Percentiles rank a stretch among this genome's conserved stretches.
These are phyloP conservation scores for Neonectria sp. DNA, from an alignment of 2,329 filamentous ascomycete species.

Conservation along the genomic window DNA sequence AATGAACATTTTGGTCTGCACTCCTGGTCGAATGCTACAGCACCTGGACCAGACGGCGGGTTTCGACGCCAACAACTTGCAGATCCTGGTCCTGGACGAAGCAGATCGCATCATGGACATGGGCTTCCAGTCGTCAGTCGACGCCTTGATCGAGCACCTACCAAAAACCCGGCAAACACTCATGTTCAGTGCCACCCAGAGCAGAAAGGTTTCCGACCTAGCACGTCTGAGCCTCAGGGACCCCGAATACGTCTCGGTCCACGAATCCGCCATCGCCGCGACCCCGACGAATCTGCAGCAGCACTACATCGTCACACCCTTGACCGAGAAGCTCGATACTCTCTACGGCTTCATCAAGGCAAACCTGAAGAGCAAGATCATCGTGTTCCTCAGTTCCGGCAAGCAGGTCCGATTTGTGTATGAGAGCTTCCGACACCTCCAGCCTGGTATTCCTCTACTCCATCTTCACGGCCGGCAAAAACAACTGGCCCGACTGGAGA, in stretches of 20 bases:
- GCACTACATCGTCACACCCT: slow-evolving; percentile 88
- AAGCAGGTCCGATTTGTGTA: slow-evolving; percentile 98
- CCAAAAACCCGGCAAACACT: slow-evolving; percentile 90
- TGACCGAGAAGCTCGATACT: slow-evolving; percentile 92
- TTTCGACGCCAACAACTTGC: slow-evolving; percentile 90
- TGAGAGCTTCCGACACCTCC: slow-evolving; percentile 91
- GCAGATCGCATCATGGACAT: slow-evolving; percentile 98
- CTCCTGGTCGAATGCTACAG: slow-evolving; percentile 94
- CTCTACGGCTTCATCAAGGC: slow-evolving; percentile 93
- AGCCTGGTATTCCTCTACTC: slow-evolving; percentile 92
- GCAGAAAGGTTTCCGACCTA: slow-evolving; percentile 92
- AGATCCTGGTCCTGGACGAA: slow-evolving; percentile 95
- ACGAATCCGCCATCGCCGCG: slow-evolving; percentile 83
- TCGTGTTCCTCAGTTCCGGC: slow-evolving; percentile 94
- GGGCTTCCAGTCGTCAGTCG: slow-evolving; percentile 92
- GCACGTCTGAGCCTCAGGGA: slow-evolving; percentile 90
- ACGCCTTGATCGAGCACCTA: slow-evolving; percentile 93
- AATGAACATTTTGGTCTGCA: slow-evolving; percentile 98
- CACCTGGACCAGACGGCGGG: slow-evolving; percentile 94
- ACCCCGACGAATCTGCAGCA: slow-evolving; percentile 91
- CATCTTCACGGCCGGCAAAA: slow-evolving; percentile 97
- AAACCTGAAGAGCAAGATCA: slow-evolving; percentile 93
- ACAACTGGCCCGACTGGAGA: slow-evolving; percentile 88
- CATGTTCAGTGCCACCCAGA: slow-evolving; percentile 97
- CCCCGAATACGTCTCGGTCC: slow-evolving; percentile 95